phyloP scores from a whole-genome alignment of 1,139 yeast species.

The Debaryomyces fabryi region DNA sequence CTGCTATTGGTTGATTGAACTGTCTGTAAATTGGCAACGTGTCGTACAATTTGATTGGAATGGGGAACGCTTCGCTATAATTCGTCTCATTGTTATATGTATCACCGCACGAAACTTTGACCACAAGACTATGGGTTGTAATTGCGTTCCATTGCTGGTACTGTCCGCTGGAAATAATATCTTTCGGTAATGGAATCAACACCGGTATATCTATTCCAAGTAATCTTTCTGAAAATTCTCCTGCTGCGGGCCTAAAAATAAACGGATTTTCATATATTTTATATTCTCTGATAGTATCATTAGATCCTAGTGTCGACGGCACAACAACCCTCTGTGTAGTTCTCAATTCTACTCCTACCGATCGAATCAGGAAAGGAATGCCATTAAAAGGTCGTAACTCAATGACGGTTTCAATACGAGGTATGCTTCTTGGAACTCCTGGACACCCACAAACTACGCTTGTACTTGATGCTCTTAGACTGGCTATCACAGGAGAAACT shows the following conservation, averaged over 20 bases:
- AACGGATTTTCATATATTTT: conserved; percentile 40
- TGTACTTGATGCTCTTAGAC: conserved; percentile 49
- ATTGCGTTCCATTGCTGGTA: conserved; percentile 44
- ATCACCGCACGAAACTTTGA: conserved; percentile 38
- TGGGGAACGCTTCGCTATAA: conserved; percentile 44
- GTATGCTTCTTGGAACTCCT: conserved; percentile 62
- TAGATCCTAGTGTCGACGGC: conserved; percentile 47
- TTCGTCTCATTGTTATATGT: conserved; percentile 33
- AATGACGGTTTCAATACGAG: conserved; percentile 47
- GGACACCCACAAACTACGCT: conserved; percentile 63
- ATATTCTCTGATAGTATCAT: conserved; percentile 39
- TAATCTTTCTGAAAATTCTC: conserved; percentile 37
- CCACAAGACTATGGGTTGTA: conserved; percentile 40
- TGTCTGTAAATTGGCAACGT: conserved; percentile 57
- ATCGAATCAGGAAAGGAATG: conserved; percentile 39
- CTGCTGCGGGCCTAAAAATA: conserved; percentile 40
- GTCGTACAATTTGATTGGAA: conserved; percentile 53
- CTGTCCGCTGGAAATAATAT: conserved; percentile 49
- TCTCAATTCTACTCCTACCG: conserved; percentile 41
- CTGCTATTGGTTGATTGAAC: conserved; percentile 52
- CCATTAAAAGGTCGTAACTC: conserved; percentile 44
- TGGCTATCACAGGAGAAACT: conserved; percentile 33
- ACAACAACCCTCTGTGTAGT: conserved; percentile 42
- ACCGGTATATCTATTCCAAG: conserved; percentile 64
- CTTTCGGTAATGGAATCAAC: conserved; percentile 58